phyloP scores from a whole-genome alignment of 2,329 filamentous ascomycete species.

The Colletotrichum sp. region DNA sequence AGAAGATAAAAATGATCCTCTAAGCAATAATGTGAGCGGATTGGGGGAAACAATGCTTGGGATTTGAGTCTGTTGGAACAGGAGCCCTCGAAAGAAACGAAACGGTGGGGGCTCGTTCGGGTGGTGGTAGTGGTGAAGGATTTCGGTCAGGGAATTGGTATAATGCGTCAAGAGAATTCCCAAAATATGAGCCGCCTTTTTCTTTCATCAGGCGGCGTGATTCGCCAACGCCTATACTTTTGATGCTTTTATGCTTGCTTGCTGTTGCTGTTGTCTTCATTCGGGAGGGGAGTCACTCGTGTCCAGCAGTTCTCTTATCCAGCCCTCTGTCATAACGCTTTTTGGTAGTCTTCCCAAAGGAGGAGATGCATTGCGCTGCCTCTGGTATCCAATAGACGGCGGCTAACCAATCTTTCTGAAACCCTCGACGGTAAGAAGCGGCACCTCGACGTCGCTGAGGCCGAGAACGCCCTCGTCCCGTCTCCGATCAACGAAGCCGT shows the following conservation, averaged over 20 bases:
- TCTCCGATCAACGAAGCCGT: slow-evolving; percentile 79
- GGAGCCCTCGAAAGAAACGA: background rate
- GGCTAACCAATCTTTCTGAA: slow-evolving; percentile 33
- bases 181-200: background rate
- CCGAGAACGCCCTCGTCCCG: slow-evolving; percentile 73
- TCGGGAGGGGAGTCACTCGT: background rate
- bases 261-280: background rate
- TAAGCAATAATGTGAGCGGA: background rate
- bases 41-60: background rate
- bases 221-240: background rate
- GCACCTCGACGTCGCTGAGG: slow-evolving; percentile 69
- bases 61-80: background rate
- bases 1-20: background rate
- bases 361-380: background rate
- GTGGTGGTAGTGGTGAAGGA: background rate
- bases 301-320: background rate
- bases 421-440: slow-evolving; percentile 43
- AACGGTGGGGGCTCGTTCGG: background rate
- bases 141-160: background rate
- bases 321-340: background rate
- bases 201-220: background rate
- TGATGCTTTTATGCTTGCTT: background rate
- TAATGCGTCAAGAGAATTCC: background rate
- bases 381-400: background rate
- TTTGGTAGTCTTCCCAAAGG: background rate